Conservation (phyloP, 768 basidiomycete species). For the Phaffia tasmanica region DNA sequence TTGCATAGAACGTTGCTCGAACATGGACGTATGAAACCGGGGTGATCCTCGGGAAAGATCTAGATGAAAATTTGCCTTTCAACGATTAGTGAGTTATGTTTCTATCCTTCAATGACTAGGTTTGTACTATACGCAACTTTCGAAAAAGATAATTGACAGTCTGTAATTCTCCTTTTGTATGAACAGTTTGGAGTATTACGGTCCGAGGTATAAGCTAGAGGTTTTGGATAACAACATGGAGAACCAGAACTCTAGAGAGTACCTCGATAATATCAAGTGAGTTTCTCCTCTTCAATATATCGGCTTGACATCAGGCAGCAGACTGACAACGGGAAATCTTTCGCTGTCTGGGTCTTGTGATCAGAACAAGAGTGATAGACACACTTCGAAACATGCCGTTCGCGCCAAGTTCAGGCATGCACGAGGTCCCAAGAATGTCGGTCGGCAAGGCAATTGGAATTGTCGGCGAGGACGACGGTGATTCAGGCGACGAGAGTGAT, state of each 20-base stretch:
- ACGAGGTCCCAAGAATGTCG: conserved; percentile 59
- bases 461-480: conserved; percentile 38
- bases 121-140: conserved; percentile 39
- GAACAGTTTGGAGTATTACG: conserved; percentile 81
- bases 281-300: conserved; percentile 25
- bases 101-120: neutral
- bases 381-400: conserved; percentile 52
- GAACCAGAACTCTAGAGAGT: conserved; percentile 73
- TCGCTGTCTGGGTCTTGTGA: conserved; percentile 2
- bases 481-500: conserved; percentile 34
- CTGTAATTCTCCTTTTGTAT: neutral
- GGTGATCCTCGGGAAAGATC: conserved; percentile 75
- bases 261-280: conserved; percentile 67
- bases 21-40: conserved; percentile 97
- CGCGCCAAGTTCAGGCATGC: conserved; percentile 78
- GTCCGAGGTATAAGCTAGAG: conserved; percentile 84
- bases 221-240: conserved; percentile 90
- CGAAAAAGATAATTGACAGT: conserved; percentile 95
- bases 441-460: conserved; percentile 42
- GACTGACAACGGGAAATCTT: conserved; percentile 41
- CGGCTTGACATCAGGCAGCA: no score
- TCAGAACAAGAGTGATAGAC: conserved; percentile 46
- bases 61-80: conserved; percentile 40
- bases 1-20: conserved; percentile 73
- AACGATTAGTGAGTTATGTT: conserved; percentile 37